Evolutionary conservation across 2,329 filamentous ascomycete species (phyloP), one percentile per base, ranked within the genome.

Genomic region (Thielaviopsis punctulata): DNA sequence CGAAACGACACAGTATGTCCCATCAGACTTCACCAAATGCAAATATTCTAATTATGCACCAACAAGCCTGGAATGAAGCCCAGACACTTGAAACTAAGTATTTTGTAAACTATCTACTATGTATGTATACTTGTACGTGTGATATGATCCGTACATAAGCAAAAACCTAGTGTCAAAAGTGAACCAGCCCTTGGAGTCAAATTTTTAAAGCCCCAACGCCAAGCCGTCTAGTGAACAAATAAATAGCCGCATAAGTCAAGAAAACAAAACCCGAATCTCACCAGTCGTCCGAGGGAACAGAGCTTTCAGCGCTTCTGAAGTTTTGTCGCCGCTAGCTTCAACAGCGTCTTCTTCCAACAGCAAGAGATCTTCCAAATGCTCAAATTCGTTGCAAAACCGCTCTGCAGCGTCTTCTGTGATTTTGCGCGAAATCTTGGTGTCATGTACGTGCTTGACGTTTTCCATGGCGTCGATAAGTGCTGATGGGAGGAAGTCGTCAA

Each of bases 401-500:
- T 86, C 81, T 0, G 88, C 85, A 0, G 89, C 90, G 57, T 84
- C 78, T 59, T 93, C 86, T 0, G 86, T 92, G 48, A 95, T 77
- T 46, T 80, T 73, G 47, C 86, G 77, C 13, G 84, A 82, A 53
- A 94, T 68, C 10, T 72, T 73, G 1, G 84, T 77, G 60, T 86
- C 84, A 56, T 84, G 80, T 1, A 98, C 68, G 43, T 77, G 71
- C 57, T 82, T 82, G 23, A 96, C 66, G 55, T 87, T 86, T 49
- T 92, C 84, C 59, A 86, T 80, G 2, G 89, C 89, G 63, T 98
- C 92, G 72, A 95, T 90, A 25, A 95, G 73, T 2, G 90, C 92
- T 1, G 87, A 93, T 0, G 92, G 89, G 22, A 98, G 70, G 67
- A 96, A 98, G 56, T 87, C 81, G 61, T 98, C 92, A 6, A 98